Base-by-base conservation (phyloP, 495 filamentous ascomycete genomes). In the Hyphodiscus hymeniophilus region DNA sequence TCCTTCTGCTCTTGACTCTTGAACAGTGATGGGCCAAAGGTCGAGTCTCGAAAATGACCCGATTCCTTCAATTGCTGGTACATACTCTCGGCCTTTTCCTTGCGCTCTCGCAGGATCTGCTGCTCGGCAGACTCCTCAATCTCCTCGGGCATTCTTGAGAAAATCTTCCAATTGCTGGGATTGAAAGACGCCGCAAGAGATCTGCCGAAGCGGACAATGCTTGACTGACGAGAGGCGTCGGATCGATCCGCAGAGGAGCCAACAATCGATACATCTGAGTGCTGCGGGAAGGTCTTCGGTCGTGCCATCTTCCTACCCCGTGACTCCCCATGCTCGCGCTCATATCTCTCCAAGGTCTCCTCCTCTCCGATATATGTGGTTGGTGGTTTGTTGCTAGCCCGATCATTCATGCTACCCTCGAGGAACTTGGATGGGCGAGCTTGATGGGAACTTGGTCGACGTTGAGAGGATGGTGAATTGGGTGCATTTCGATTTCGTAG, bases 351-450 rank as follows among this genome's bases (percentile, higher is more conserved):
- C 7, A 51, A 17, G 7, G 44, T 30, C 40, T 72, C 66, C 8
- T 70, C 69, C 7, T 75, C 71, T 7, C 68, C 76, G 26, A 81
- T 61, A 57, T 79, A 87, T 34, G 77, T 70, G 24, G 68, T 63
- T 7, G 85, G 85, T 31, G 85, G 85, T 54, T 68, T 76, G 48
- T 82, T 72, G 51, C 82, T 87, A 15, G 74, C 70, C 48, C 81
- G 77, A 60, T 89, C 84, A 59, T 79, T 84, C 84, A 89, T 88
- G 46, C 74, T 84, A 2, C 80, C 85, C 56, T 89, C 85, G 3
- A 81, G 62, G 56, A 89, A 89, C 23, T 76, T 70, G 7, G 80
- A 83, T 12, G 71, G 69, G 8, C 80, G 76, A 35, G 45, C 56
- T 32, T 49, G 51, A 10, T 47, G 54, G 5, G 47, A 24, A 35